phyloP scores from a whole-genome alignment of 176 grass and related monocot species.

The Puya raimondii region DNA sequence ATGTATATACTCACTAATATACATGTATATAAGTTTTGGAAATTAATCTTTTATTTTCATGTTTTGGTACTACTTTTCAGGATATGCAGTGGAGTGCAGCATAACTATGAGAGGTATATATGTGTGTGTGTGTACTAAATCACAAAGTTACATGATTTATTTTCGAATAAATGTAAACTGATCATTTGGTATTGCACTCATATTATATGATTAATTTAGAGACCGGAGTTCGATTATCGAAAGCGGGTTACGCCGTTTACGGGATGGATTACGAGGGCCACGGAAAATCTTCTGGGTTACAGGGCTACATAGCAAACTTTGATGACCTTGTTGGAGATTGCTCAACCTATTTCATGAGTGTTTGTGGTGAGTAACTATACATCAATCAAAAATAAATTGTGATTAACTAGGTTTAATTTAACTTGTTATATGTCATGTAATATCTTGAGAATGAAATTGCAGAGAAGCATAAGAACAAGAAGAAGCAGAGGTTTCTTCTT shows the following conservation, averaged over 20 bases:
- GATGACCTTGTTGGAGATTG: constrained; percentile 37
- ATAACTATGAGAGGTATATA: constrained; percentile 36
- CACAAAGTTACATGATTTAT: too few species aligned
- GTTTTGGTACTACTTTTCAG: constrained; percentile 8
- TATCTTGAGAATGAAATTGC: not conserved
- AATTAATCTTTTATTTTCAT: too few species aligned
- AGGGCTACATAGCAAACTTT: constrained; percentile 47
- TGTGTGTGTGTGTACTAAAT: not conserved
- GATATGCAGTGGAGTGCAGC: constrained; percentile 55
- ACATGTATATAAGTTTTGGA: not conserved
- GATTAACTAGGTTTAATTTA: not conserved
- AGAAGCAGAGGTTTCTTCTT: constrained; percentile 43
- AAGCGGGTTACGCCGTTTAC: constrained; percentile 43
- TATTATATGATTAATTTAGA: constrained; percentile 18
- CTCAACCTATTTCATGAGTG: constrained; percentile 31
- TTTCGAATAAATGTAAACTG: too few species aligned
- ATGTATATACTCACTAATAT: not conserved
- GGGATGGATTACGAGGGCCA: constrained; percentile 73
- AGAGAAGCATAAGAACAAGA: constrained; percentile 45
- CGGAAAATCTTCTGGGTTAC: constrained; percentile 47
- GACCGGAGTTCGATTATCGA: constrained; percentile 31
- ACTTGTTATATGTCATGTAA: not conserved
- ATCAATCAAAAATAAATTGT: not conserved
- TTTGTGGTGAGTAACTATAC: constrained; percentile 32
- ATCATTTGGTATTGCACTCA: not conserved